Base-by-base conservation (phyloP, 495 filamentous ascomycete species). In the Tuber magnatum region DNA sequence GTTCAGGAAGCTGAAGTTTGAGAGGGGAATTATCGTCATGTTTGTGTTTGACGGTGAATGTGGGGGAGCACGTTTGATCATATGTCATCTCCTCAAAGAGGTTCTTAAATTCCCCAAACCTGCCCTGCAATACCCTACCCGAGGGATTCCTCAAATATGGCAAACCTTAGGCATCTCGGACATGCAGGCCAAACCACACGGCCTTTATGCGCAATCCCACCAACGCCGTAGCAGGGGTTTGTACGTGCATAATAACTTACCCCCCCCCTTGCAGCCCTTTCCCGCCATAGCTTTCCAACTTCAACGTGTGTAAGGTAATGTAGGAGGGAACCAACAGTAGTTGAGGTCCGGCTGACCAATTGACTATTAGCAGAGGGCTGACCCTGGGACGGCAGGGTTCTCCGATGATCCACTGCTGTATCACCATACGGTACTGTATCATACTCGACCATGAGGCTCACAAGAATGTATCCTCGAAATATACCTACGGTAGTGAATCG, bases 1-100 rank as follows among this genome's bases (percentile, higher is more conserved):
- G n/a, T 43, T 65, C 14, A 28, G 40, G 48, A 77, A 56, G 1
- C 28, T n/a, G 39, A 77, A 77, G 16, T 42, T 22, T 35, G 76
- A 77, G 51, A 77, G 69, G 48, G 69, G 69, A 40, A 77, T 72
- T 46, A 42, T 40, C n/a, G 42, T 42, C 76, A 77, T 77, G 3
- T 24, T 71, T 14, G n/a, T 24, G 2, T 24, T 28, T 28, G 41
- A 28, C 6, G 4, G n/a, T 39, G 65, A 18, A 46, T 68, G 46
- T 10, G 44, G 3, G 41, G 68, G 56, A 32, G 28, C 32, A 35
- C 9, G n/a, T n/a, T n/a, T n/a, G n/a, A n/a, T 65, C 39, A 40
- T 65, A 18, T 35, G 0, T 35, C 14, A 32, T 10, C 28, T 20
- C 51, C n/a, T n/a, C n/a, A 28, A 61, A 28, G 12, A 35, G 28